These are phyloP conservation scores for Exophiala calicioides DNA, from an alignment of 2,329 filamentous ascomycete genomes.

Conservation along the genomic window DNA sequence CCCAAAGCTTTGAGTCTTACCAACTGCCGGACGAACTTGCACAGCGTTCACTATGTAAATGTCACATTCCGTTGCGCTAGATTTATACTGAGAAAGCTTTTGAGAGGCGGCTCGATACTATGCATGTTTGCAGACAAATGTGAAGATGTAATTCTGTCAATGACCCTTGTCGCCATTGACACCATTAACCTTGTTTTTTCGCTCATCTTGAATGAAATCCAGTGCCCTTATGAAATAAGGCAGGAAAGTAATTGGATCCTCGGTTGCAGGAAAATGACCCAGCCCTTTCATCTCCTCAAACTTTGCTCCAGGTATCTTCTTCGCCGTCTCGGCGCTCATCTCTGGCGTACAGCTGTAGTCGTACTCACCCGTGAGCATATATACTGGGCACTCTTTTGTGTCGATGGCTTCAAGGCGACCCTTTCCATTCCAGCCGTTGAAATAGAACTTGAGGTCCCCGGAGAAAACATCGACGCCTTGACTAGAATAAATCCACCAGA, in stretches of 20 bases:
- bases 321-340: slow-evolving; percentile 18
- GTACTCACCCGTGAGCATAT: slow-evolving; percentile 50
- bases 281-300: slow-evolving; percentile 28
- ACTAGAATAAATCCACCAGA: slow-evolving; percentile 52
- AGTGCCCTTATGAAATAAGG: slow-evolving; percentile 23
- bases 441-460: slow-evolving; percentile 54
- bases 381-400: slow-evolving; percentile 51
- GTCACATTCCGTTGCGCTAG: too few species aligned
- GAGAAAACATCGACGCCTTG: slow-evolving; percentile 55
- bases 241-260: slow-evolving; percentile 23
- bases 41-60: too few species aligned
- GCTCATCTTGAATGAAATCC: slow-evolving; percentile 12
- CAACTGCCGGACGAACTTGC: too few species aligned
- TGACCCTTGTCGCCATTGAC: too few species aligned
- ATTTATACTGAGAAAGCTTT: too few species aligned
- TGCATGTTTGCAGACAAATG: too few species aligned
- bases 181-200: too few species aligned
- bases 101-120: too few species aligned
- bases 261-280: slow-evolving; percentile 27
- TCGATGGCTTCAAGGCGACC: slow-evolving; percentile 47
- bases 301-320: slow-evolving; percentile 21
- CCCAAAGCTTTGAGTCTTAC: too few species aligned
- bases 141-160: too few species aligned
- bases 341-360: slow-evolving; percentile 26
- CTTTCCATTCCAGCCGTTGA: slow-evolving; percentile 52